These are phyloP conservation scores for Russula griseocarnosa DNA, from an alignment of 768 basidiomycete species.

Conservation along the genomic window DNA sequence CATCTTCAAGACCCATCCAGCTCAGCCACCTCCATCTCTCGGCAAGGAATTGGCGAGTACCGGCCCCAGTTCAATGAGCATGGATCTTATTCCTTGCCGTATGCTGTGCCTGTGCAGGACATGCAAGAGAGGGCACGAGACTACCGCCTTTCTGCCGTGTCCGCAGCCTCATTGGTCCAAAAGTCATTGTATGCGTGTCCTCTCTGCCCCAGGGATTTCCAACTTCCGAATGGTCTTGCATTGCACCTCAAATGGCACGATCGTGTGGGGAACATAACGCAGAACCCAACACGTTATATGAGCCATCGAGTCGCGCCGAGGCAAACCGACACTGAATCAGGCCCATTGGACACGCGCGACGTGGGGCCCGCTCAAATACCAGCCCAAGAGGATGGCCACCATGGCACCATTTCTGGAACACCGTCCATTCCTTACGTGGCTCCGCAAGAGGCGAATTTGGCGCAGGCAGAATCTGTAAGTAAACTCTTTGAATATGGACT, in stretches of 20 bases:
- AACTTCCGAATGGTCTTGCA: conserved; percentile 27
- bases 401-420: background rate
- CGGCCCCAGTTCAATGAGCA: conserved; percentile 3
- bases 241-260: conserved; percentile 29
- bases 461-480: conserved; percentile 13
- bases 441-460: background rate
- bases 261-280: conserved; percentile 5
- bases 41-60: background rate
- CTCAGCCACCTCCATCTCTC: background rate
- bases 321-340: background rate
- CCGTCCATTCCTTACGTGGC: background rate
- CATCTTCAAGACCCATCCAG: background rate
- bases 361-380: background rate
- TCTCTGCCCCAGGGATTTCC: conserved; percentile 23
- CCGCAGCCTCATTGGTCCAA: background rate
- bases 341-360: background rate
- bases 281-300: background rate
- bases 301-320: background rate
- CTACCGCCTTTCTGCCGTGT: background rate
- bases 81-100: background rate
- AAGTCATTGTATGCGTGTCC: conserved; percentile 22
- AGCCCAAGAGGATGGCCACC: background rate
- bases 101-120: conserved; percentile 3
- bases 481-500: background rate
- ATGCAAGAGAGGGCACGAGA: background rate